Conservation (phyloP, 352 stramenopile genomes). For the Phytophthora palmivora region DNA sequence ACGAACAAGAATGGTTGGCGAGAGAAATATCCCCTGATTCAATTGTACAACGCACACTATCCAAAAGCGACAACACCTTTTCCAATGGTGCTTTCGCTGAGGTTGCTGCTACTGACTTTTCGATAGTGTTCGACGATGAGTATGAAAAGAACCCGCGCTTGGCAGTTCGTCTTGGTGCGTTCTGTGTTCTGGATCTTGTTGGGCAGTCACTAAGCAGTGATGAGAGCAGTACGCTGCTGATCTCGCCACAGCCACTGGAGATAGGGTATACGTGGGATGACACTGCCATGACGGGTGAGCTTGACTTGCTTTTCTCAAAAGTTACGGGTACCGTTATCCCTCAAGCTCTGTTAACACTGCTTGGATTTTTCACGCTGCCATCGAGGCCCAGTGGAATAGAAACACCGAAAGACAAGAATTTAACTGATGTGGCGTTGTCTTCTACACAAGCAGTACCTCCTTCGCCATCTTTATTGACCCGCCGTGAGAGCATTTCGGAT, state of each 20-base stretch:
- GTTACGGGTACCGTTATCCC: conserved; percentile 66
- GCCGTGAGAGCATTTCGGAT: conserved; percentile 59
- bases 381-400: conserved; percentile 18
- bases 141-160: conserved; percentile 56
- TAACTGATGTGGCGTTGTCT: conserved; percentile 5
- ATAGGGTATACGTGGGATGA: conserved; percentile 75
- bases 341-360: conserved; percentile 48
- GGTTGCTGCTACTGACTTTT: conserved; percentile 45
- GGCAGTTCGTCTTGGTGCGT: conserved; percentile 44
- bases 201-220: conserved; percentile 5
- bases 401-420: conserved; percentile 2
- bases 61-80: not conserved
- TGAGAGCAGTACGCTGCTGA: conserved; percentile 41
- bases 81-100: conserved; percentile 29
- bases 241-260: conserved; percentile 49
- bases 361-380: conserved; percentile 66
- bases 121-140: conserved; percentile 44
- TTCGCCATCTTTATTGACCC: conserved; percentile 33
- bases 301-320: conserved; percentile 59
- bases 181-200: conserved; percentile 48
- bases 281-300: conserved; percentile 39
- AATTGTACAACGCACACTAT: conserved; percentile 20
- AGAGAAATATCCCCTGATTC: conserved; percentile 10
- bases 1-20: conserved; percentile 9
- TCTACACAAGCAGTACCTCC: conserved; percentile 5